A percentile compares a stretch with the other conserved stretches of the same genome.
Conservation (phyloP, 495 filamentous ascomycete genomes). For the Penicillium nucicola region DNA sequence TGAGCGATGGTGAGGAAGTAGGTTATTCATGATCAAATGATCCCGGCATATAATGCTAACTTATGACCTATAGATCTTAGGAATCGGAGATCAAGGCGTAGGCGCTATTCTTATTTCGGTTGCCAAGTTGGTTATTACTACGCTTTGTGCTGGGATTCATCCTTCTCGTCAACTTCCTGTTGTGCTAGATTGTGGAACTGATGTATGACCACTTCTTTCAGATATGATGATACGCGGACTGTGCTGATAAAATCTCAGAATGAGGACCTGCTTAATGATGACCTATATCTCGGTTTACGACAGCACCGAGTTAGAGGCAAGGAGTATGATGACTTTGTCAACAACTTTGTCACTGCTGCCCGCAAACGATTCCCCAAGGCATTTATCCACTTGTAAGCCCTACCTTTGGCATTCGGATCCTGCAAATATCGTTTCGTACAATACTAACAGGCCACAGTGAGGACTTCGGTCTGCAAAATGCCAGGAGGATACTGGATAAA, state of each 20-base stretch:
- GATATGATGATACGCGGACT: neutral
- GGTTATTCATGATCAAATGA: neutral
- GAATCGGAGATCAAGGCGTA: constrained; percentile 89
- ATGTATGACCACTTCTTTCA: constrained; percentile 38
- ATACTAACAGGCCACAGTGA: constrained; percentile 32
- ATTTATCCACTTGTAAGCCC: constrained; percentile 72
- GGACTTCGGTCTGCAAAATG: constrained; percentile 58
- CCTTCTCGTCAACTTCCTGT: constrained; percentile 77
- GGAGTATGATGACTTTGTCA: constrained; percentile 77
- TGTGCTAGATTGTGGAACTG: constrained; percentile 83
- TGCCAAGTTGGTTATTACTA: constrained; percentile 79
- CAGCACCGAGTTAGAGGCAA: constrained; percentile 63
- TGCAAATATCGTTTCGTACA: too few species aligned
- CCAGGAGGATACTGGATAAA: constrained; percentile 67
- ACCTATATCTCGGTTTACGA: constrained; percentile 75
- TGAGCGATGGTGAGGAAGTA: constrained; percentile 72
- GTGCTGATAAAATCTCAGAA: constrained; percentile 48
- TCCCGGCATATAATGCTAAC: constrained; percentile 27
- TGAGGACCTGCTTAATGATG: constrained; percentile 69
- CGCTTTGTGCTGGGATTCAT: constrained; percentile 81
- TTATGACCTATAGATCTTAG: constrained; percentile 61
- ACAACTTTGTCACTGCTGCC: constrained; percentile 65
- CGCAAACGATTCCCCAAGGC: constrained; percentile 72
- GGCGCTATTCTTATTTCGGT: constrained; percentile 82
- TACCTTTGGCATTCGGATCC: neutral